A percentile compares a stretch with the other conserved stretches of the same genome.
These are phyloP conservation scores for Tolypocladium tundrense DNA, from an alignment of 2,329 filamentous ascomycete species.

Conservation along the genomic window DNA sequence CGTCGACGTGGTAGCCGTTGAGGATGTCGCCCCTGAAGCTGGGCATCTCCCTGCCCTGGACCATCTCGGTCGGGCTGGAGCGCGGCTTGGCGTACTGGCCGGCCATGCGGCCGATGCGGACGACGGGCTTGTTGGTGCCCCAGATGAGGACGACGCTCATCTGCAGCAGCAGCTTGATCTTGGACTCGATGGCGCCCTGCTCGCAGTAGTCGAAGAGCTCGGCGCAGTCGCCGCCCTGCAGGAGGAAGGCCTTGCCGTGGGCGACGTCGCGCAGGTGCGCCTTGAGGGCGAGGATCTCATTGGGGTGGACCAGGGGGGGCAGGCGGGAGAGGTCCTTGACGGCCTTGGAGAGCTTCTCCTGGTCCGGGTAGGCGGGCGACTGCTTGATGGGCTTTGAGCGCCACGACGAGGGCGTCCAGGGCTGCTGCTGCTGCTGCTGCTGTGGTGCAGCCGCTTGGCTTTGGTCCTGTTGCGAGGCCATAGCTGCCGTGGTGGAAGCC, in stretches of 20 bases:
- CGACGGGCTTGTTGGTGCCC: conserved; percentile 71
- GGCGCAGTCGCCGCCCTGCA: conserved; percentile 94
- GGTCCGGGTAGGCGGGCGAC: conserved; percentile 58
- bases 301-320: conserved; percentile 69
- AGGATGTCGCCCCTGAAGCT: conserved; percentile 94
- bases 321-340: conserved; percentile 55
- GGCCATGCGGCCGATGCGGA: conserved; percentile 91
- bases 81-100: conserved; percentile 96
- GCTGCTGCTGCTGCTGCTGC: neutral
- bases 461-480: neutral
- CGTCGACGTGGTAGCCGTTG: conserved; percentile 72
- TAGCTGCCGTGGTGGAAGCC: neutral
- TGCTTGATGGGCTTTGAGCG: conserved; percentile 71
- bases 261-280: conserved; percentile 75
- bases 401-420: conserved; percentile 60
- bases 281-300: conserved; percentile 73
- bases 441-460: conserved; percentile 3
- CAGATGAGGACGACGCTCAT: conserved; percentile 96
- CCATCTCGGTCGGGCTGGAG: conserved; percentile 74
- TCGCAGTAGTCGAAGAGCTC: conserved; percentile 97
- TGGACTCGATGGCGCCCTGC: conserved; percentile 80
- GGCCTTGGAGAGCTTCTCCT: conserved; percentile 46
- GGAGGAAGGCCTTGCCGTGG: conserved; percentile 78
- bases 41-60: conserved; percentile 71
- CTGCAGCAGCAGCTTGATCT: conserved; percentile 92